phyloP scores from a whole-genome alignment of 345 rosid species.

The Boechera retrofracta region DNA sequence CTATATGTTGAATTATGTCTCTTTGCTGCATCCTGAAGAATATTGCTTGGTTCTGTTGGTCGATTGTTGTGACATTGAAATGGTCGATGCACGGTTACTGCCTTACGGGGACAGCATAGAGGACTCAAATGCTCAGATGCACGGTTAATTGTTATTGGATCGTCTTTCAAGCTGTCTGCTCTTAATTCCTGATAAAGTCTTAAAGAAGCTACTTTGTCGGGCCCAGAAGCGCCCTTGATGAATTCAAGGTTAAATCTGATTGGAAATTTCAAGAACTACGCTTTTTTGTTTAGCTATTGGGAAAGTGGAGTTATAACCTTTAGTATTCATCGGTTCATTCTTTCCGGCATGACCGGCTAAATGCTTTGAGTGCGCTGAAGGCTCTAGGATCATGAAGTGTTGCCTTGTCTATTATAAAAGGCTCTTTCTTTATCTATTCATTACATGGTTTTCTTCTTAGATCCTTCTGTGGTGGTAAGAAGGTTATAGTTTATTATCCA shows the following conservation, averaged over 20 bases:
- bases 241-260: neutral
- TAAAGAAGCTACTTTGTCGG: neutral
- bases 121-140: neutral
- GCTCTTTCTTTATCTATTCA: conserved; percentile 48
- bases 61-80: neutral
- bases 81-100: conserved; percentile 1
- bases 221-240: neutral
- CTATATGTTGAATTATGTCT: conserved; percentile 4
- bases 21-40: neutral
- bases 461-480: conserved; percentile 45
- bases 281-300: neutral
- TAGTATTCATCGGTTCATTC: neutral
- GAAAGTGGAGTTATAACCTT: conserved; percentile 8
- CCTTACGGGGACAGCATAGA: neutral
- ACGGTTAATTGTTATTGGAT: neutral
- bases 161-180: neutral
- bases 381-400: conserved; percentile 14
- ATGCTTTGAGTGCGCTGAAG: neutral
- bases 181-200: neutral
- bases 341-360: neutral
- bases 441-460: conserved; percentile 40
- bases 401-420: conserved; percentile 33
- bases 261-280: neutral
- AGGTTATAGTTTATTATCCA: conserved; percentile 1
- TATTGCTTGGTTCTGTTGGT: conserved; percentile 10